Evolutionary conservation across 305 asterid species (phyloP), one percentile per base, ranked within the genome.

Genomic region (Ajuga reptans): DNA sequence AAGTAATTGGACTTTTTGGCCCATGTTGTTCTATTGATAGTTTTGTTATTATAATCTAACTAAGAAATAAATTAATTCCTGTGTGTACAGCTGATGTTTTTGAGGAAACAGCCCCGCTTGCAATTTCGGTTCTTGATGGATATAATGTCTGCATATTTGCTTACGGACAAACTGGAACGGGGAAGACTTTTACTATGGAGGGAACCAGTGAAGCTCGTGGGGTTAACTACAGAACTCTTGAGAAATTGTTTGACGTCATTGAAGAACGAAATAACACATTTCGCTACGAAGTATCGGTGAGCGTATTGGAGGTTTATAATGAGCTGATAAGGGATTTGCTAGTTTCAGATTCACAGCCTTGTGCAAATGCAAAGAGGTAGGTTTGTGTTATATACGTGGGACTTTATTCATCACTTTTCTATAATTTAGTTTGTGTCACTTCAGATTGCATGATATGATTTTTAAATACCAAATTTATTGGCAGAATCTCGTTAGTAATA

Each of bases 161-260:
- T 46, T 93, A 90, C 49, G 99, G 99, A 0, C 99, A 93, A 84
- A 93, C 99, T 0, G 99, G 97, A 68, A 89, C 93, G 0, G 99
- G 99, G 52, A 93, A 93, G 73, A 93, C 99, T 24, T 93, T 86
- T 74, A 93, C 99, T 0, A 93, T 93, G 99, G 99, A 93, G 54
- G 99, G 99, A 72, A 89, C 95, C 50, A 78, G 74, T 33, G 92
- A 86, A 67, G 90, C 90, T 16, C 99, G 97, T 34, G 99, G 99
- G 56, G 97, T 93, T 52, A 93, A 93, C 78, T 90, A 89, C 57
- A 83, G 95, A 74, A 93, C 99, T 63, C 92, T 93, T 47, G 89
- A 89, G 82, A 82, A 82, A 72, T 79, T 93, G n/a, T 93, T 90
- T 74, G 83, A 61, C 81, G 85, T 90, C 45, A 86, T 87, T 72